These are phyloP conservation scores for Nectriaceae sp. DNA, from an alignment of 2,329 filamentous ascomycete genomes.

Conservation along the genomic window DNA sequence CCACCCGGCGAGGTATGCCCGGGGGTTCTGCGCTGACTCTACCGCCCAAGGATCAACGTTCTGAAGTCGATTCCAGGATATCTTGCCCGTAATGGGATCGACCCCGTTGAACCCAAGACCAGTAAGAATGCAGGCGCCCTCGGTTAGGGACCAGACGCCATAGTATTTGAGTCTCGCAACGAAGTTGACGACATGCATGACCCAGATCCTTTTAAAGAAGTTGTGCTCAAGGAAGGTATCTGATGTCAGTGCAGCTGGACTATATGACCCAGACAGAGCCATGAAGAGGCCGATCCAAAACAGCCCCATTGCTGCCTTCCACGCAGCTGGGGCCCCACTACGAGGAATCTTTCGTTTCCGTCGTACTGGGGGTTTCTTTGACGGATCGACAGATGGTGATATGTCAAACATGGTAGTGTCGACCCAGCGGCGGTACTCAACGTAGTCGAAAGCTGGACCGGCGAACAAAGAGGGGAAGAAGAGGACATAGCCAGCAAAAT, in stretches of 20 bases:
- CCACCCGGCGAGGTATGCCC: constrained; percentile 88
- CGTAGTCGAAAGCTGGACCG: constrained; percentile 92
- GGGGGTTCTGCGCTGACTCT: constrained; percentile 90
- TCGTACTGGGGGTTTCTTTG: constrained; percentile 81
- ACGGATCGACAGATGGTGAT: constrained; percentile 76
- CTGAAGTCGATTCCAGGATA: constrained; percentile 83
- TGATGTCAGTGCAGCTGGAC: constrained; percentile 62
- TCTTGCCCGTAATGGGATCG: constrained; percentile 79
- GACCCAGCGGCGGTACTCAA: constrained; percentile 89
- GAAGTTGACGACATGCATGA: constrained; percentile 81
- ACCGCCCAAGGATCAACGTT: constrained; percentile 88
- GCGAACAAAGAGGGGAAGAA: constrained; percentile 93
- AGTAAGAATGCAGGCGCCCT: constrained; percentile 90
- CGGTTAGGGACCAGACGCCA: constrained; percentile 89
- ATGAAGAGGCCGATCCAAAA: constrained; percentile 81
- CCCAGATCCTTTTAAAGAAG: constrained; percentile 73
- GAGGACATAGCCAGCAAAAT: constrained; percentile 87
- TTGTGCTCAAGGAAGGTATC: constrained; percentile 67
- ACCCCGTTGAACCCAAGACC: constrained; percentile 94
- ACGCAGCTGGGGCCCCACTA: constrained; percentile 80
- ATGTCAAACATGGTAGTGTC: constrained; percentile 94
- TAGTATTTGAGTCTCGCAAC: constrained; percentile 92
- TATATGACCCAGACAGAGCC: constrained; percentile 69
- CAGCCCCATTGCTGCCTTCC: constrained; percentile 73
- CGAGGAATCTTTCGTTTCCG: constrained; percentile 92